Evolutionary conservation across 257 asterid genomes (phyloP).

Genomic region (Nicotiana paniculata): DNA sequence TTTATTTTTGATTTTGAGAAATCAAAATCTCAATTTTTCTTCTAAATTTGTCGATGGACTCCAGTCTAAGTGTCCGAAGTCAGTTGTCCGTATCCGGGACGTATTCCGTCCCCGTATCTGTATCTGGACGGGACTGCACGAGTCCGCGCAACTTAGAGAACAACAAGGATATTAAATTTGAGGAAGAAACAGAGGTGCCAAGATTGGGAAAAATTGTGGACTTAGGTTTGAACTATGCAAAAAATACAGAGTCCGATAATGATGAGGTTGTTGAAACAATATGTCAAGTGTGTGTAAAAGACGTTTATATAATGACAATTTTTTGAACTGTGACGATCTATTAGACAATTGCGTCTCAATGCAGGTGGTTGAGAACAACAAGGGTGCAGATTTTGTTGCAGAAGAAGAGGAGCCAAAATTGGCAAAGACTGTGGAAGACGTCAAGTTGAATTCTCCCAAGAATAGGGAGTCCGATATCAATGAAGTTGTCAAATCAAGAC

Average conservation of each 20-base stretch:
- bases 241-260: not conserved
- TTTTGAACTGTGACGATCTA: not conserved
- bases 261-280: constrained; percentile 16
- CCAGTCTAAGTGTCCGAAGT: too few relatives aligned
- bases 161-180: constrained; percentile 32
- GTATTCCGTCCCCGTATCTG: too few relatives aligned
- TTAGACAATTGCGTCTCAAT: constrained; percentile 7
- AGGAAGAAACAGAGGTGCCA: constrained; percentile 29
- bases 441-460: constrained; percentile 26
- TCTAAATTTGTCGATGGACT: too few relatives aligned
- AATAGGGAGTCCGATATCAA: constrained; percentile 5
- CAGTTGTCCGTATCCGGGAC: too few relatives aligned
- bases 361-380: constrained; percentile 34
- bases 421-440: not conserved
- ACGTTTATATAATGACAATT: not conserved
- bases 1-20: too few relatives aligned
- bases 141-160: constrained; percentile 4
- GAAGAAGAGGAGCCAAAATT: constrained; percentile 8
- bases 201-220: constrained; percentile 29
- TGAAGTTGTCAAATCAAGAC: constrained; percentile 13
- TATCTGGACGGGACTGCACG: too few relatives aligned
- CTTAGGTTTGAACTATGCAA: constrained; percentile 23
- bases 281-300: not conserved
- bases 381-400: constrained; percentile 32
- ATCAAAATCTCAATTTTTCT: too few relatives aligned